Evolutionary conservation across 2,329 filamentous ascomycete species (phyloP), one percentile per base, ranked within the genome.

Genomic region (Hypoxylon sp.): DNA sequence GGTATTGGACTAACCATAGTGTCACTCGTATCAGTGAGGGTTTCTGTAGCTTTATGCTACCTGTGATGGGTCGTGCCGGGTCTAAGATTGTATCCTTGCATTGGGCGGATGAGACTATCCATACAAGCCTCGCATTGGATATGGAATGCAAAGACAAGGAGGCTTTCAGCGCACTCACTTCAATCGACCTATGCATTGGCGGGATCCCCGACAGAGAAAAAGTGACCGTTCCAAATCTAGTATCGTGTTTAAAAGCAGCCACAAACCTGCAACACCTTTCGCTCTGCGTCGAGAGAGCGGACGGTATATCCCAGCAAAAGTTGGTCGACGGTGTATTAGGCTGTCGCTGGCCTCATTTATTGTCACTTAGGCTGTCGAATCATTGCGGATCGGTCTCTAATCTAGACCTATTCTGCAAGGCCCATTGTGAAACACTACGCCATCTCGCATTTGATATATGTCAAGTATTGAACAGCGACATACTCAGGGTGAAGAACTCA

Each of bases 251-350:
- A 8, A 14, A 14, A 4, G 35, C 35, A 17, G 51, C 51, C 1
- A 42, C 6, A 11, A 17, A 55, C 1, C 10, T 55, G 14, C 13
- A 25, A 22, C 35, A 30, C 20, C 14, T 55, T 22, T 55, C 51
- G 8, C n/a, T 55, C 2, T 55, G 51, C 17, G 25, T 55, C 22
- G 51, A 55, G 22, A 55, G 35, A 55, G 33, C 35, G n/a, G 17
- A 13, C 27, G 25, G 25, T 27, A 27, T 27, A 27, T 14, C 6
- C 3, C 50, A 33, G 6, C 2, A 6, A 2, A 8, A 3, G 0
- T 6, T 55, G 10, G 42, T 11, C 51, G 14, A 55, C 4, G 17
- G 11, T 2, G 42, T 54, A 54, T 54, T 5, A 5, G 7, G 13
- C 6, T 55, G 51, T 10, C 8, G 30, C 35, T 55, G 35, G 51